These are phyloP conservation scores for Colletotrichum salicis DNA, from an alignment of 2,329 filamentous ascomycete genomes.

Conservation along the genomic window DNA sequence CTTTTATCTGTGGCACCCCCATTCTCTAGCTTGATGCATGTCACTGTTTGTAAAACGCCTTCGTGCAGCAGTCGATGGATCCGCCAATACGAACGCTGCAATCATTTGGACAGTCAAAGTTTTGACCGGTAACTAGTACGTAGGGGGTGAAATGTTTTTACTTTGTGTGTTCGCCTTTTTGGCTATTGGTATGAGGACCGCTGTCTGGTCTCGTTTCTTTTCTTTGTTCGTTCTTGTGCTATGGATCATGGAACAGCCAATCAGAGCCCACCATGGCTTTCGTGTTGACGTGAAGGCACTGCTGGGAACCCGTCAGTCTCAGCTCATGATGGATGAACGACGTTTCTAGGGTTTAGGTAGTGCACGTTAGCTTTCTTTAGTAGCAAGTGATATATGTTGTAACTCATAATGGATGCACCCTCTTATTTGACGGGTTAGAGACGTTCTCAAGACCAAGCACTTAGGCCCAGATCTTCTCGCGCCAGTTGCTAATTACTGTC, in stretches of 20 bases:
- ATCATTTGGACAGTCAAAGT: not conserved
- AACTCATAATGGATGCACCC: not conserved
- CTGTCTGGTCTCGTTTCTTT: constrained; percentile 11
- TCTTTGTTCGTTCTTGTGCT: constrained; percentile 1
- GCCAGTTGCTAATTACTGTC: too few species aligned
- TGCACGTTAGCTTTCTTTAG: not conserved
- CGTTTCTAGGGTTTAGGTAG: not conserved
- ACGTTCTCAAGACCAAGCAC: not conserved
- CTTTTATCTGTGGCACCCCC: not conserved
- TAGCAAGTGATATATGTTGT: not conserved
- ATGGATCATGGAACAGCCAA: not conserved
- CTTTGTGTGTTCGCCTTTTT: not conserved
- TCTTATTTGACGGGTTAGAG: not conserved
- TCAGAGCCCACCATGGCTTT: not conserved
- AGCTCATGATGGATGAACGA: not conserved
- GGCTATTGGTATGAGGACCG: too few species aligned
- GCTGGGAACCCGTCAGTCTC: not conserved
- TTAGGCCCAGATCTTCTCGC: too few species aligned
- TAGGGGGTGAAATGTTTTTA: not conserved
- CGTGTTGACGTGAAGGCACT: not conserved
- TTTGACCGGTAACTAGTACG: not conserved
- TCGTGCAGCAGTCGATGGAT: not conserved
- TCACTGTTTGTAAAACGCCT: not conserved
- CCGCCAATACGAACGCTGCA: not conserved
- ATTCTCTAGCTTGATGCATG: not conserved